Evolutionary conservation across 2,329 filamentous ascomycete genomes (phyloP).

Genomic region (Hypoxylon sp.): DNA sequence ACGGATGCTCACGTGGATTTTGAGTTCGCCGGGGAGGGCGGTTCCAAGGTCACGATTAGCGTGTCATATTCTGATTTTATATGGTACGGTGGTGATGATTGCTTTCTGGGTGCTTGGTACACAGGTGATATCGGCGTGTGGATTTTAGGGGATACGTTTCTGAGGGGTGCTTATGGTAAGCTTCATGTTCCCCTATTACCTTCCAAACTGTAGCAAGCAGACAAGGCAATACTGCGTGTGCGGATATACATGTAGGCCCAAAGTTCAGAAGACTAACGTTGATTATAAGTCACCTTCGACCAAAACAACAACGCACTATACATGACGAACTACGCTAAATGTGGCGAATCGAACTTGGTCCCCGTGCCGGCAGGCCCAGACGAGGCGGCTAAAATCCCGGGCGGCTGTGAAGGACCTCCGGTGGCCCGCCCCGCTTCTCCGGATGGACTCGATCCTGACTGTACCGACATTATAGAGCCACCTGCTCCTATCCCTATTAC

Average conservation of each 20-base stretch:
- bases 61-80: constrained; percentile 53
- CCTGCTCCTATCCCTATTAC: neutral
- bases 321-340: constrained; percentile 52
- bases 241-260: no score
- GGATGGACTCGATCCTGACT: constrained; percentile 8
- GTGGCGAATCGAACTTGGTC: constrained; percentile 48
- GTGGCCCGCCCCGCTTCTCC: constrained; percentile 18
- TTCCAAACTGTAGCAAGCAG: neutral
- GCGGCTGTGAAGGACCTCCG: constrained; percentile 41
- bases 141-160: constrained; percentile 54
- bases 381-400: constrained; percentile 48
- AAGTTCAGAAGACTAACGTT: neutral
- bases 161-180: constrained; percentile 54
- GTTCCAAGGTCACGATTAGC: constrained; percentile 53
- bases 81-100: constrained; percentile 51
- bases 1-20: constrained; percentile 63
- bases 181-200: neutral
- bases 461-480: neutral
- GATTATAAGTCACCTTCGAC: constrained; percentile 50
- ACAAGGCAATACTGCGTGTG: neutral
- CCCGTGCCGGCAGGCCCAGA: constrained; percentile 50
- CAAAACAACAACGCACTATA: constrained; percentile 52
- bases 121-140: constrained; percentile 46
- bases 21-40: constrained; percentile 54
- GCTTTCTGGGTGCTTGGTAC: constrained; percentile 51